Evolutionary conservation across 208 protist species (phyloP).

Genomic region (Trypanosoma grayi): DNA sequence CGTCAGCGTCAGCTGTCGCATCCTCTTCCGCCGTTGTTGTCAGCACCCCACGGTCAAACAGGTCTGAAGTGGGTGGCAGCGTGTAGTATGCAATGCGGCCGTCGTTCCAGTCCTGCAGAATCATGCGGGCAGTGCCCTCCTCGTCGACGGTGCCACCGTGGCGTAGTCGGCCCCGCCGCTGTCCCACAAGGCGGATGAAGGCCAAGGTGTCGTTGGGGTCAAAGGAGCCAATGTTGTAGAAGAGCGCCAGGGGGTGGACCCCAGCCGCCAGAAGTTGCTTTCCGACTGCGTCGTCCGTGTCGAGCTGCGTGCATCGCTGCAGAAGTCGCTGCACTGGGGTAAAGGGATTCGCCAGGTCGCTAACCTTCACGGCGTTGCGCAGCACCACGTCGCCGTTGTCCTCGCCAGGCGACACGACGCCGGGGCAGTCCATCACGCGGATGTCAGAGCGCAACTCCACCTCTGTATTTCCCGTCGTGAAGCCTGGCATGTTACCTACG

Average conservation of each 20-base stretch:
- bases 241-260: constrained; percentile 75
- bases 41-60: constrained; percentile 37
- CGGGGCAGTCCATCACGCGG: constrained; percentile 96
- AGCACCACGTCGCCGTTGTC: constrained; percentile 93
- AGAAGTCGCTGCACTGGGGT: constrained; percentile 89
- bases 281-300: constrained; percentile 19
- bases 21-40: constrained; percentile 18
- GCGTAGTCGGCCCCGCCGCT: constrained; percentile 73
- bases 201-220: constrained; percentile 70
- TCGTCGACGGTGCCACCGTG: constrained; percentile 91
- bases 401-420: constrained; percentile 92
- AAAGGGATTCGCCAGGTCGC: constrained; percentile 93
- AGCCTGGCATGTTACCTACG: constrained; percentile 93
- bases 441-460: constrained; percentile 96
- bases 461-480: constrained; percentile 94
- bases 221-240: constrained; percentile 82
- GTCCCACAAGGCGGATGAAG: constrained; percentile 81
- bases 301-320: constrained; percentile 64
- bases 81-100: constrained; percentile 97
- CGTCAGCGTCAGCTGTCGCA: not conserved
- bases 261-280: constrained; percentile 10
- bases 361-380: constrained; percentile 94
- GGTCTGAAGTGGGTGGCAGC: constrained; percentile 74
- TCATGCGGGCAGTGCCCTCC: constrained; percentile 87
- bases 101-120: constrained; percentile 95